phyloP scores from a whole-genome alignment of 225 moss, liverwort and hornwort species.

The Sphagnum tenellum region DNA sequence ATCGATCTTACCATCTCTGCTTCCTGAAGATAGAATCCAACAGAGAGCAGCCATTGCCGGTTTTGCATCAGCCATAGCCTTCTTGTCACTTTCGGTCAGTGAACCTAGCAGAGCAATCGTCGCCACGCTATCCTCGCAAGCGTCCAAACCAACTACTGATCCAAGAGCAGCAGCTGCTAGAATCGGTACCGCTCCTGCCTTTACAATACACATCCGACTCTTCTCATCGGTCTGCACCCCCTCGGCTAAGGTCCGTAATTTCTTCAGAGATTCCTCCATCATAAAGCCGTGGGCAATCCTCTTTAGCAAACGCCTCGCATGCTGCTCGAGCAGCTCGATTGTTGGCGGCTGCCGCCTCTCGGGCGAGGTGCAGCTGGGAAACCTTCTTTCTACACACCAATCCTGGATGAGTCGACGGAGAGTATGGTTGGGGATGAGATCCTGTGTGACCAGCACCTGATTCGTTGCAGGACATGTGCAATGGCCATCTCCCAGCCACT shows the following conservation, averaged over 20 bases:
- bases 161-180: constrained; percentile 24
- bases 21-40: constrained; percentile 35
- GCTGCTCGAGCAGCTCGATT: constrained; percentile 14
- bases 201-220: constrained; percentile 39
- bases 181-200: constrained; percentile 36
- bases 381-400: constrained; percentile 72
- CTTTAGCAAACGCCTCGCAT: constrained; percentile 29
- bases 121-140: constrained; percentile 37
- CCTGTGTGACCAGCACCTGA: constrained; percentile 41
- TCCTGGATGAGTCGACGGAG: constrained; percentile 72
- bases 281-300: constrained; percentile 1
- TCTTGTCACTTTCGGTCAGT: constrained; percentile 22
- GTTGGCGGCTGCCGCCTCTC: constrained; percentile 14
- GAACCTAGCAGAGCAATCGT: constrained; percentile 23
- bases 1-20: constrained; percentile 39
- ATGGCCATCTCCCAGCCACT: constrained; percentile 76
- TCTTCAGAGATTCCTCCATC: constrained; percentile 12
- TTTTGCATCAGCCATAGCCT: constrained; percentile 12
- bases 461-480: constrained; percentile 84
- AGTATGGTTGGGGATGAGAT: constrained; percentile 81
- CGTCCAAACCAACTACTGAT: constrained; percentile 1
- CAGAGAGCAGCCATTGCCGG: constrained; percentile 33
- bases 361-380: constrained; percentile 19
- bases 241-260: constrained; percentile 34
- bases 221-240: constrained; percentile 33